Conservation (phyloP, 768 basidiomycete species). For the Leccinellum luteum region DNA sequence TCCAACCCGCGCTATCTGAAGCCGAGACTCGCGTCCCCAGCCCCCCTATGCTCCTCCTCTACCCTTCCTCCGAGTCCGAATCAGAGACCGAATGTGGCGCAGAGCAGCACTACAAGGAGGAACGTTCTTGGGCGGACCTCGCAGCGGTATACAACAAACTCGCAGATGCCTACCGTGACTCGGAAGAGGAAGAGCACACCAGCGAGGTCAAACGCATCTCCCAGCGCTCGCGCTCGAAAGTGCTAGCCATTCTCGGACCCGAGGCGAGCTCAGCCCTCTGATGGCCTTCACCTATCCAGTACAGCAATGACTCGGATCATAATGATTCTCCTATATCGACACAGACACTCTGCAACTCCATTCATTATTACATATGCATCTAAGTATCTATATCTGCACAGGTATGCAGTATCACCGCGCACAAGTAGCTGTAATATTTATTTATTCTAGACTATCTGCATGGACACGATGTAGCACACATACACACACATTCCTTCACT, state of each 20-base stretch:
- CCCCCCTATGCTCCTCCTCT: not conserved
- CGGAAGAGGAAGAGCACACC: conserved; percentile 6
- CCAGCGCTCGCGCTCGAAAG: conserved; percentile 8
- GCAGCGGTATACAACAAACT: not conserved
- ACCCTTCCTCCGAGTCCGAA: not conserved
- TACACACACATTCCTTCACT: not conserved
- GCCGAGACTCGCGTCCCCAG: not conserved
- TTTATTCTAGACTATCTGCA: not conserved
- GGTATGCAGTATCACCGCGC: not conserved
- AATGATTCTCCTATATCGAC: not conserved
- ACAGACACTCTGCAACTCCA: not conserved
- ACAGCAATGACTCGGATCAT: not conserved
- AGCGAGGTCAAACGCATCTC: conserved; percentile 11
- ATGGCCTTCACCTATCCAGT: not conserved
- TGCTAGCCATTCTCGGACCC: conserved; percentile 3
- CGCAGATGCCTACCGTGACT: too few species aligned
- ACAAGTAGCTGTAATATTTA: not conserved
- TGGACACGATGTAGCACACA: too few species aligned
- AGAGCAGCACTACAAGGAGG: not conserved
- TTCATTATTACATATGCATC: not conserved
- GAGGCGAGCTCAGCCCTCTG: not conserved
- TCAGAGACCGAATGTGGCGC: not conserved
- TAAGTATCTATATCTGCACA: not conserved
- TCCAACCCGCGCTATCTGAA: not conserved
- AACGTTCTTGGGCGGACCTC: not conserved